Base-by-base conservation (phyloP, 805 yeast genomes). In the Candida taoyuanica region DNA sequence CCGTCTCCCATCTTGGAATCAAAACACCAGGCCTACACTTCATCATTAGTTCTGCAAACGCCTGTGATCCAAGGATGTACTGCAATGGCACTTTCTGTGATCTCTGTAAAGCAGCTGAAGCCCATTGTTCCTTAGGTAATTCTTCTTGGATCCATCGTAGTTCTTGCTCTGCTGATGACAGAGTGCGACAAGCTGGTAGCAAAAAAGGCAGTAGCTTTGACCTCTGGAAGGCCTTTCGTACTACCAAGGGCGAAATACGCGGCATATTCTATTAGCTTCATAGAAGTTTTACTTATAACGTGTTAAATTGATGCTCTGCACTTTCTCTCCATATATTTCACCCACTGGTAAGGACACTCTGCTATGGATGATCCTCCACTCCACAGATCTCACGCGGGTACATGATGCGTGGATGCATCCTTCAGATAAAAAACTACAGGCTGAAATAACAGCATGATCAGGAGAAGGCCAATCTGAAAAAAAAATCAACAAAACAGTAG, bases 1-100 rank as follows among this genome's bases (percentile, higher is more conserved):
- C 98, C 0, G 98, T 91, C 56, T 91, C 98, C 83, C 91, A 80
- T 34, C 98, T 63, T 0, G 98, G 98, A 19, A 91, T 89, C 43
- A 91, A 63, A 2, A 87, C 97, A 0, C 78, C 78, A 1, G 64
- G 65, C 20, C 59, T 51, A 51, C 96, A 85, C 18, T 51, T 40
- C 4, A 91, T 70, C 11, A 73, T 75, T 34, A 91, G 55, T 1
- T 58, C 52, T 0, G 93, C 95, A 65, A 91, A 91, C 1, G 98
- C 98, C 60, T 89, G 97, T 0, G 77, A 62, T 0, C 93, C 88
- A 8, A 91, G 63, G 9, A 91, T 74, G 58, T 91, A 89, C 58
- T 91, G 98, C 29, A 91, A 59, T 0, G 98, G 98, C 7, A 70
- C 74, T 5, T 68, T 65, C 11, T 56, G 55, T 2, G 75, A 62